Conservation (phyloP, 257 asterid genomes). For the Solanum pinnatisectum region DNA sequence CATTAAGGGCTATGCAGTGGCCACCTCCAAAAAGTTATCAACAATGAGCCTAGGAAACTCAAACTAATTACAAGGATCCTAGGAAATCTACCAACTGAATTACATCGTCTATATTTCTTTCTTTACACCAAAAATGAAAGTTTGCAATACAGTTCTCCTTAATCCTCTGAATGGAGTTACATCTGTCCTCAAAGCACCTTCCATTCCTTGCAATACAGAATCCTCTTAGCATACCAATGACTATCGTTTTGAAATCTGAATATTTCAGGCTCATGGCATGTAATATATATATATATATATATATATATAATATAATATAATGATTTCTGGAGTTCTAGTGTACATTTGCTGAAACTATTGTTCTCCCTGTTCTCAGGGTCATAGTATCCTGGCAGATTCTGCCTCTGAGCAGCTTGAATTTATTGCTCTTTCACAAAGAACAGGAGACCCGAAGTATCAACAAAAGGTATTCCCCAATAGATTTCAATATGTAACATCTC, state of each 20-base stretch:
- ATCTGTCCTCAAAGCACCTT: no score
- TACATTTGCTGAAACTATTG: neutral
- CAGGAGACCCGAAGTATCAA: slow-evolving; percentile 90
- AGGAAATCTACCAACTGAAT: neutral
- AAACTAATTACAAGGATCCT: no score
- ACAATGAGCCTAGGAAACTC: neutral
- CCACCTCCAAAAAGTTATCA: neutral
- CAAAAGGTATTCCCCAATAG: slow-evolving; percentile 44
- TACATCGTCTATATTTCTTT: neutral
- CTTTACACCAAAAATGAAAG: no score
- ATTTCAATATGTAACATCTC: neutral
- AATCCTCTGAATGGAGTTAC: no score
- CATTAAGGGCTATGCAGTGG: neutral
- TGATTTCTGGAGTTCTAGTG: neutral
- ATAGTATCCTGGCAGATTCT: slow-evolving; percentile 94
- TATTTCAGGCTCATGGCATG: neutral
- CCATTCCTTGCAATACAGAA: no score
- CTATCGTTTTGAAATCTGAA: neutral
- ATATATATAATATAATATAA: neutral
- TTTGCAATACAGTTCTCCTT: no score
- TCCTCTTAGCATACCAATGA: neutral
- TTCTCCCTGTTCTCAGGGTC: slow-evolving; percentile 48
- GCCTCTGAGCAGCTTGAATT: slow-evolving; percentile 98
- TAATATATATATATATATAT: neutral
- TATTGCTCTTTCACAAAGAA: slow-evolving; percentile 96